These are phyloP conservation scores for Cordia subcordata DNA, from an alignment of 257 asterid species.

Conservation along the genomic window DNA sequence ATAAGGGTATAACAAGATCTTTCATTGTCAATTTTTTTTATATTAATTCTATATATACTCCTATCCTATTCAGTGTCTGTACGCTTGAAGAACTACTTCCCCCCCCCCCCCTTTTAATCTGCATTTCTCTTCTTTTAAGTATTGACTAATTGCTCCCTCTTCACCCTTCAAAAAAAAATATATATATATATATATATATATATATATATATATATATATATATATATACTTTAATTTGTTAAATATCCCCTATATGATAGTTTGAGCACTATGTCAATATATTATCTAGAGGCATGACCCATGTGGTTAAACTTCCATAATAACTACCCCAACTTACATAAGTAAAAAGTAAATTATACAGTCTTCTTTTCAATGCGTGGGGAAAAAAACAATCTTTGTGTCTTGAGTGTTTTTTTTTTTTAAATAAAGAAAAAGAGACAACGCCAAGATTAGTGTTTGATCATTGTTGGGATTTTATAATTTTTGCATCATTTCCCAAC, in stretches of 20 bases:
- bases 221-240: too few relatives aligned
- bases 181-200: too few relatives aligned
- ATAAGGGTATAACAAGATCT: too few relatives aligned
- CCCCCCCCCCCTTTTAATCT: not conserved
- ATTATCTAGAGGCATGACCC: too few relatives aligned
- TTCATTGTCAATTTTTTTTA: not conserved
- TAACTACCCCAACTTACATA: conserved; percentile 10
- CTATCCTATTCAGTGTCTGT: conserved; percentile 2
- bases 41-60: conserved; percentile 2
- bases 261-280: too few relatives aligned
- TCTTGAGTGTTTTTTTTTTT: too few relatives aligned
- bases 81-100: not conserved
- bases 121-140: not conserved
- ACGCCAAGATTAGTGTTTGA: too few relatives aligned
- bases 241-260: not conserved
- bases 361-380: not conserved
- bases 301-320: conserved; percentile 4
- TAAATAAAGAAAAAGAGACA: too few relatives aligned
- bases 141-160: conserved; percentile 4
- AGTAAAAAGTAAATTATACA: not conserved
- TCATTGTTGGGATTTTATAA: too few relatives aligned
- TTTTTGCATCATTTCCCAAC: too few relatives aligned
- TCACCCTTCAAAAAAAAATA: not conserved
- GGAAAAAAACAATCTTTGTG: not conserved
- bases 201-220: too few relatives aligned